Evolutionary conservation across 768 basidiomycete species (phyloP).

Genomic region (Boletus sp.): DNA sequence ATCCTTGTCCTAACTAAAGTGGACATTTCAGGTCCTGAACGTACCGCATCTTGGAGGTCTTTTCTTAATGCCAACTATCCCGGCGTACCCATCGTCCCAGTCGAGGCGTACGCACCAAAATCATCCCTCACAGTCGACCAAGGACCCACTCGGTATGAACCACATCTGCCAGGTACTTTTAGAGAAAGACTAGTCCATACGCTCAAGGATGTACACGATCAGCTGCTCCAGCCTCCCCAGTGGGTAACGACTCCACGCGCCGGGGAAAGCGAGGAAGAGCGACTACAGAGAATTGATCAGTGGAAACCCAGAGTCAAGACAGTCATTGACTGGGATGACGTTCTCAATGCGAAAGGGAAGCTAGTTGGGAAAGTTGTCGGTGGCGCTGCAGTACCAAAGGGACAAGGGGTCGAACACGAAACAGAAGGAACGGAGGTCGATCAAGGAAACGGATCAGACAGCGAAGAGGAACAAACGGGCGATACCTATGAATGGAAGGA

Average conservation of each 20-base stretch:
- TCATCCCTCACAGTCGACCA: conserved; percentile 32
- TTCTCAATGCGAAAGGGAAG: conserved; percentile 44
- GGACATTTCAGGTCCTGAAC: conserved; percentile 73
- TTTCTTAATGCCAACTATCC: conserved; percentile 59
- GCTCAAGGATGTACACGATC: conserved; percentile 62
- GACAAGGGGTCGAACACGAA: conserved; percentile 2
- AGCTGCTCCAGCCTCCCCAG: conserved; percentile 67
- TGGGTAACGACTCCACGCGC: conserved; percentile 40
- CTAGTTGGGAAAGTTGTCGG: conserved; percentile 47
- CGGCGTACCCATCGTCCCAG: conserved; percentile 60
- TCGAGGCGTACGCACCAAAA: conserved; percentile 72
- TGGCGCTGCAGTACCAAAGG: conserved; percentile 38
- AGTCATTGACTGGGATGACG: conserved; percentile 72
- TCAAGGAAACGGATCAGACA: conserved; percentile 25
- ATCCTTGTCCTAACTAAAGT: conserved; percentile 86
- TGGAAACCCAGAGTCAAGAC: conserved; percentile 70
- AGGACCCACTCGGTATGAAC: conserved; percentile 51
- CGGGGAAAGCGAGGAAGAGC: conserved; percentile 42
- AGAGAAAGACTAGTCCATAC: conserved; percentile 63
- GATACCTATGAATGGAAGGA: conserved; percentile 34
- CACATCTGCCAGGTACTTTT: conserved; percentile 66
- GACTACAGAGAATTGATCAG: conserved; percentile 45
- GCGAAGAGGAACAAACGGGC: conserved; percentile 14
- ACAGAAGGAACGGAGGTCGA: conserved; percentile 10
- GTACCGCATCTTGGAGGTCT: conserved; percentile 62